Evolutionary conservation across 2,329 filamentous ascomycete species (phyloP), one percentile per base, ranked within the genome.

Genomic region (Tolypocladium ophioglossoides): DNA sequence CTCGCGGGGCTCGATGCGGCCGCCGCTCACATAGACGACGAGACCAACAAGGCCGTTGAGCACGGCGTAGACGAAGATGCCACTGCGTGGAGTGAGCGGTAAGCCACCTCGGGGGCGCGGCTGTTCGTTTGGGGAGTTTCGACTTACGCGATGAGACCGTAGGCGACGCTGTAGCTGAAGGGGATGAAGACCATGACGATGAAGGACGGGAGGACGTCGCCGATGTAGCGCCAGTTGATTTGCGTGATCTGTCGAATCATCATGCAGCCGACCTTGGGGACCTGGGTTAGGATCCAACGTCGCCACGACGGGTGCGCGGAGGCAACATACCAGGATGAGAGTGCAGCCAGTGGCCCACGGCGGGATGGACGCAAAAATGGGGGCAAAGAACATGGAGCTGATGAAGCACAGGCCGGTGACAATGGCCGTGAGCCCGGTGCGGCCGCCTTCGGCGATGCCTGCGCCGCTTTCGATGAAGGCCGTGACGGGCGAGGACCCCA

Each of bases 321-420:
- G 11, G 35, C 34, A 64, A 12, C 74, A 64, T 68, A 82, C 82
- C 59, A 91, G 74, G 59, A 91, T 76, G 12, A 91, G 74, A 0
- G 86, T 88, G 57, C 84, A 84, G 7, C 87, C 87, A 0, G 87
- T 90, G 1, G 87, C 87, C 85, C 86, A 90, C 0, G 86, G 85
- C 1, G 87, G 87, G 16, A 90, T 86, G 0, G 85, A 89, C 1
- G 87, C 86, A 59, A 90, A 86, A 34, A 90, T 84, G 0, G 86
- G 86, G 0, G 86, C 85, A 61, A 90, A 87, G 72, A 90, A 89
- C 55, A 90, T 76, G 27, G 85, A 80, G 54, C 86, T 71, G 55
- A 89, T 73, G 69, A 91, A 91, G 64, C 83, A 87, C 47, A 86
- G 58, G 0, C 87, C 87, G 0, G 85, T 79, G 5, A 80, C 76